These are phyloP conservation scores for Fusarium sp. DNA, from an alignment of 2,329 filamentous ascomycete species.

Conservation along the genomic window DNA sequence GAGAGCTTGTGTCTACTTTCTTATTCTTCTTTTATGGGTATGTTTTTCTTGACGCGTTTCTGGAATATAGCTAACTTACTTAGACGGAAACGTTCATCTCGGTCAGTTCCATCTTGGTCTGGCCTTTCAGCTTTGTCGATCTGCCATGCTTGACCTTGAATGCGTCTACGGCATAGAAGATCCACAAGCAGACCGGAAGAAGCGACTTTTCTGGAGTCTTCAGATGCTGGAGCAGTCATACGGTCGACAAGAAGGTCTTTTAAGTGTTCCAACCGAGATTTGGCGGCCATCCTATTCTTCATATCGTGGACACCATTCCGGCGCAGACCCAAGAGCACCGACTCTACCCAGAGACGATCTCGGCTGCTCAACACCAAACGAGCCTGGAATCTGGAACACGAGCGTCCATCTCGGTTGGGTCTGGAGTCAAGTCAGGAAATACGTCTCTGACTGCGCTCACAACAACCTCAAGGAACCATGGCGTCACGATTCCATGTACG, in stretches of 20 bases:
- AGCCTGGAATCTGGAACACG: conserved; percentile 60
- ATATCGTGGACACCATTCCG: conserved; percentile 34
- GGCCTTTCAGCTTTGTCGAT: conserved; percentile 59
- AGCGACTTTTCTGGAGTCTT: conserved; percentile 60
- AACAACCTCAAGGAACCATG: conserved; percentile 59
- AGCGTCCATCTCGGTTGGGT: conserved; percentile 59
- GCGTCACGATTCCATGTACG: conserved; percentile 61
- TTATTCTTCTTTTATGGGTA: conserved; percentile 60
- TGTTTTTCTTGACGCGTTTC: not conserved
- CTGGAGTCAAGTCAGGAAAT: conserved; percentile 57
- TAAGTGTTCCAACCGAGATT: conserved; percentile 53
- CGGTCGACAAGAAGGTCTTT: conserved; percentile 55
- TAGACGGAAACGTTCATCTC: conserved; percentile 58
- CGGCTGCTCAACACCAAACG: conserved; percentile 49
- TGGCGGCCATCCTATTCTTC: conserved; percentile 50
- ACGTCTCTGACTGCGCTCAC: conserved; percentile 57
- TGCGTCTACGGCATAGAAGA: conserved; percentile 50
- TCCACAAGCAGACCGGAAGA: conserved; percentile 54
- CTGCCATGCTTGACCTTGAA: conserved; percentile 57
- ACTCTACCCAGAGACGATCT: conserved; percentile 55
- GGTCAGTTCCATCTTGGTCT: conserved; percentile 61
- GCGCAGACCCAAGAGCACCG: conserved; percentile 49
- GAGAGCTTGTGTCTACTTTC: conserved; percentile 60
- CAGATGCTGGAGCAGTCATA: conserved; percentile 60
- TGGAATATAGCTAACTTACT: conserved; percentile 5